These are phyloP conservation scores for Globisporangium emineosum DNA, from an alignment of 352 stramenopile species.

Conservation along the genomic window DNA sequence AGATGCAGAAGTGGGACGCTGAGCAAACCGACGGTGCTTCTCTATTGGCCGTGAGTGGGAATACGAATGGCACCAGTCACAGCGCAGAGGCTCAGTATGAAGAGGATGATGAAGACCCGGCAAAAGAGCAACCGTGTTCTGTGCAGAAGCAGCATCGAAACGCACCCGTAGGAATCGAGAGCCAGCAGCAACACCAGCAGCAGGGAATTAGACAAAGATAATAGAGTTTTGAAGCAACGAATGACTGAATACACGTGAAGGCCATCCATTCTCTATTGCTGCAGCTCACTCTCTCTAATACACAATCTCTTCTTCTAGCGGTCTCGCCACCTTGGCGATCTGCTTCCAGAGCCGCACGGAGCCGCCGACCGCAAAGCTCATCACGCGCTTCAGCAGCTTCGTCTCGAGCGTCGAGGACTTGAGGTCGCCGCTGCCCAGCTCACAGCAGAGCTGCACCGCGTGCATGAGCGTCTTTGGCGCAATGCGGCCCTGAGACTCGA, in stretches of 20 bases:
- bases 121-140: neutral
- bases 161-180: neutral
- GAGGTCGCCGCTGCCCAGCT: conserved; percentile 35
- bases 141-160: conserved; percentile 7
- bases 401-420: conserved; percentile 4
- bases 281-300: conserved; percentile 22
- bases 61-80: neutral
- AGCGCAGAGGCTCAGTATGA: neutral
- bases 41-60: neutral
- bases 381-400: conserved; percentile 54
- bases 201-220: conserved; percentile 8
- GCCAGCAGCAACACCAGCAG: neutral
- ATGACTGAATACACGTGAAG: conserved; percentile 1
- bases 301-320: conserved; percentile 44
- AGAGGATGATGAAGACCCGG: too few species aligned
- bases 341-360: conserved; percentile 70
- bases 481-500: conserved; percentile 29
- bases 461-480: conserved; percentile 35
- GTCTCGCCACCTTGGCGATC: conserved; percentile 37
- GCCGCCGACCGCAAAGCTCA: conserved; percentile 57
- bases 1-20: conserved; percentile 14
- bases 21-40: conserved; percentile 1
- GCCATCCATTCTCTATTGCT: neutral
- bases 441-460: conserved; percentile 52
- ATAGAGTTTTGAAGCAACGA: conserved; percentile 15